phyloP scores from a whole-genome alignment of 2,329 filamentous ascomycete species.

The Ascochyta viciae-villosae region DNA sequence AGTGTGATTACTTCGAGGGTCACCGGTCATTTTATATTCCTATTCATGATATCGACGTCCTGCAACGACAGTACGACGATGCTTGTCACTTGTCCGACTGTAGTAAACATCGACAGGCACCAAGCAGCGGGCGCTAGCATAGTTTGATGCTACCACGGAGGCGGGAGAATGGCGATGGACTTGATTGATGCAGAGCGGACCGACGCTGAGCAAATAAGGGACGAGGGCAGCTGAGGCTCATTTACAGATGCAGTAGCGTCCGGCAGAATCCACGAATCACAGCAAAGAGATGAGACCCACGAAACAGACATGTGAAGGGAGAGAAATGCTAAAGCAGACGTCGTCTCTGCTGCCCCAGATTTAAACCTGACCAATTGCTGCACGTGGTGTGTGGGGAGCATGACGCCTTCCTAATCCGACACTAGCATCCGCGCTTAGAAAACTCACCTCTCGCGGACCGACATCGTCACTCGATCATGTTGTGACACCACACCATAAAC shows the following conservation, averaged over 20 bases:
- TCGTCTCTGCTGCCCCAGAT: conserved; percentile 20
- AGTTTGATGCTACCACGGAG: conserved; percentile 21
- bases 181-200: conserved; percentile 20
- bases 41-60: conserved; percentile 1
- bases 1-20: conserved; percentile 1
- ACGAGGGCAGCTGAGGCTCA: conserved; percentile 20
- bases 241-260: conserved; percentile 19
- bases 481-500: conserved; percentile 10
- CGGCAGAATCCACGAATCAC: conserved; percentile 18
- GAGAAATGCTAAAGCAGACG: conserved; percentile 17
- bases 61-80: not conserved
- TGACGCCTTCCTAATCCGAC: conserved; percentile 23
- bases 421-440: conserved; percentile 20
- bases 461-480: conserved; percentile 11
- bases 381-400: conserved; percentile 20
- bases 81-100: conserved; percentile 5
- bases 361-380: conserved; percentile 23
- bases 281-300: not conserved
- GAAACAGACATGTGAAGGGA: conserved; percentile 23
- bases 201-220: conserved; percentile 26
- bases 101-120: conserved; percentile 18
- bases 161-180: conserved; percentile 4
- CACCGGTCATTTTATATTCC: conserved; percentile 10
- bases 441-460: conserved; percentile 10
- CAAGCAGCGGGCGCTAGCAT: conserved; percentile 21